Base-by-base conservation (phyloP, 305 asterid species). In the Fraxinus greggii region DNA sequence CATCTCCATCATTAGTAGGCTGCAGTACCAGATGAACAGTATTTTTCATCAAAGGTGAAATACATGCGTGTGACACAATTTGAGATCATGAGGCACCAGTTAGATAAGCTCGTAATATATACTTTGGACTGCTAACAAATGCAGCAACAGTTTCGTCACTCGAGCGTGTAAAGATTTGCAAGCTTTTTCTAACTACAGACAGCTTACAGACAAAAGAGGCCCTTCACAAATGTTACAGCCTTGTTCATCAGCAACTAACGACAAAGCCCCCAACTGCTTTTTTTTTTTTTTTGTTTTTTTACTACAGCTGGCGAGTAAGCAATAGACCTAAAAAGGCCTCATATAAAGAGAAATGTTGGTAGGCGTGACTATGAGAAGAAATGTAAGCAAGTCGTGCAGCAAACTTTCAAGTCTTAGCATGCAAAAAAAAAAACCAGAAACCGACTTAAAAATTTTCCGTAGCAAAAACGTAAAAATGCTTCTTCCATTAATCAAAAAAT, bases 1-100 rank as follows among this genome's bases (percentile, higher is more conserved):
- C 93, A 82, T 90, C 92, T 28, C 76, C 91, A 69, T 89, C 95
- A 75, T 63, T 78, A 31, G 19, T 85, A 19, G 76, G 40, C 97
- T 92, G 89, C 80, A 84, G 12, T 83, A 7, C n/a, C 31, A 26
- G 59, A 67, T 70, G 32, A 26, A 48, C 48, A 74, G 35, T 45
- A 78, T 61, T 24, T 17, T 2, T 10, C 9, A 21, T 78, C 32
- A 33, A 54, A 75, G 32, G 54, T 23, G 75, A 51, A 74, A 24
- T 63, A 45, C 59, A 69, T 29, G 59, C 5, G 3, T 2, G 24
- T 10, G 7, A 21, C 48, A 42, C 78, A 35, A 59, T 61, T 38
- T 23, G 70, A 75, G 26, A 35, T 2, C 29, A 17, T 17, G 26
- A 28, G 32, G 26, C 72, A 77, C 80, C 70, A 48, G 29, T 77